phyloP scores from a whole-genome alignment of 805 yeast species.

The Jamesozyma jinghongensis region DNA sequence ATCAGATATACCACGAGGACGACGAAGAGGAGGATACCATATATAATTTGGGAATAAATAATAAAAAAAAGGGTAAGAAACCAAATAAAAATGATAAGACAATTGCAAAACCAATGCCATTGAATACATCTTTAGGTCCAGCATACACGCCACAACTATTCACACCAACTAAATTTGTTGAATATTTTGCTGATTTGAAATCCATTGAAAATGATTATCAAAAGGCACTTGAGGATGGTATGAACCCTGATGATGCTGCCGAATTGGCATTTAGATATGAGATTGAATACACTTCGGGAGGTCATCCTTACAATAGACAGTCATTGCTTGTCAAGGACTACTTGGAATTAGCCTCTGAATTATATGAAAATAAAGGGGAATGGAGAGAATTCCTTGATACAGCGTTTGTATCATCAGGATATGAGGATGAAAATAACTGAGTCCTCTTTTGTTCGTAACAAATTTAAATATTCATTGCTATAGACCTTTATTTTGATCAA shows the following conservation, averaged over 20 bases:
- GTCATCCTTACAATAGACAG: conserved; percentile 44
- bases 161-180: conserved; percentile 64
- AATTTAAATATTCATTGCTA: background rate
- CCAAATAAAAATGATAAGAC: conserved; percentile 41
- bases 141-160: conserved; percentile 64
- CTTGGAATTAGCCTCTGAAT: conserved; percentile 45
- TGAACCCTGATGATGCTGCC: conserved; percentile 45
- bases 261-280: conserved; percentile 44
- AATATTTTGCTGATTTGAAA: conserved; percentile 60
- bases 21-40: conserved; percentile 10
- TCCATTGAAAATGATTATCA: conserved; percentile 36
- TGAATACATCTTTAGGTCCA: conserved; percentile 52
- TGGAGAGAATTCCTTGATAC: conserved; percentile 52
- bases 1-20: conserved; percentile 11
- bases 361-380: conserved; percentile 41
- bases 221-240: conserved; percentile 45
- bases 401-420: conserved; percentile 58
- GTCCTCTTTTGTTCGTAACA: background rate
- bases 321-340: conserved; percentile 53
- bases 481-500: background rate
- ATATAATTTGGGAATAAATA: too few relatives aligned
- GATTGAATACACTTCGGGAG: conserved; percentile 63
- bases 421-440: conserved; percentile 35
- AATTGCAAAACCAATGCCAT: conserved; percentile 53
- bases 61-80: conserved; percentile 19